A percentile compares a stretch with the other conserved stretches of the same genome.
Conservation (phyloP, 768 basidiomycete genomes). For the Tylopilus rubrobrunneus region DNA sequence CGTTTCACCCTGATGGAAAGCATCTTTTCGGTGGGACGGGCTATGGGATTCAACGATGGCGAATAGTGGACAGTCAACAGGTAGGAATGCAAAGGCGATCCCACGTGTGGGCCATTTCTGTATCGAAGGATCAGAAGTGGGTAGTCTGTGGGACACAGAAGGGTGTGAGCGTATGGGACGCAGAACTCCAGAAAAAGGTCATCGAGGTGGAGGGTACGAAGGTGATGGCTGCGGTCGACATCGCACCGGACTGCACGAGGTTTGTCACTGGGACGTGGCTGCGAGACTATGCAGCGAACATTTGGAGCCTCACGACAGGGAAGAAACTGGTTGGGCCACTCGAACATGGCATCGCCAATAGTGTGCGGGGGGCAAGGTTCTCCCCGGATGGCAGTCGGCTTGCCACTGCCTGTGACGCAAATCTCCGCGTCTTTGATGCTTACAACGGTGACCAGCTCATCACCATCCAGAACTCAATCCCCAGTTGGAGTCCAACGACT, state of each 20-base stretch:
- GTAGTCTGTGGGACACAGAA: not conserved
- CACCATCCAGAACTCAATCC: not conserved
- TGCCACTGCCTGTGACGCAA: not conserved
- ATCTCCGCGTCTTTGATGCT: not conserved
- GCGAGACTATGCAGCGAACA: not conserved
- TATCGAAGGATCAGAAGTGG: not conserved
- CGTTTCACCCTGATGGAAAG: not conserved
- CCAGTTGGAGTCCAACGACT: accelerated
- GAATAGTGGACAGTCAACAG: not conserved
- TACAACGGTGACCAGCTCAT: not conserved
- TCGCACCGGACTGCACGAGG: not conserved
- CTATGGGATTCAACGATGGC: not conserved
- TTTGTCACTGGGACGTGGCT: not conserved
- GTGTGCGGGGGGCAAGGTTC: not conserved
- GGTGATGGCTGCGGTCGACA: not conserved
- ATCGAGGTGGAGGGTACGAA: not conserved
- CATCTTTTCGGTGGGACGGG: not conserved
- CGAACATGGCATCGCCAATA: not conserved
- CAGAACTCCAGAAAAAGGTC: not conserved
- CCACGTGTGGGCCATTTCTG: not conserved
- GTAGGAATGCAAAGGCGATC: not conserved
- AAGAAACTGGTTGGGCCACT: not conserved
- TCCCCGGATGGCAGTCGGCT: not conserved
- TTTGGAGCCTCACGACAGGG: not conserved
- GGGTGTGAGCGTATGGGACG: slow-evolving; percentile 1